Conservation (phyloP, 2,329 filamentous ascomycete species). For the Colletotrichum chrysophilum region DNA sequence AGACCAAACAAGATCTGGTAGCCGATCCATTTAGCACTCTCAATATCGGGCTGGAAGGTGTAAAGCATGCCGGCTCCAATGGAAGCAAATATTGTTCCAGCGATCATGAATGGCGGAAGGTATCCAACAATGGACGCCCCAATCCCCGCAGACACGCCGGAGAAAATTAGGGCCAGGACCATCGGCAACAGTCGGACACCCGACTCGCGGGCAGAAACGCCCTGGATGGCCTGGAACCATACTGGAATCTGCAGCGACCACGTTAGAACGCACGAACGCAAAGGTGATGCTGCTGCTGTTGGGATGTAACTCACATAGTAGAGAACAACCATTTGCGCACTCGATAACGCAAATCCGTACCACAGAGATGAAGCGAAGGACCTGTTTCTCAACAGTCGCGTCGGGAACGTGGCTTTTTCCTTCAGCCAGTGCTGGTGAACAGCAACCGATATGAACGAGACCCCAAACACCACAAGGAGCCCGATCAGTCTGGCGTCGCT, state of each 20-base stretch:
- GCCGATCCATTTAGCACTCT: conserved; percentile 6
- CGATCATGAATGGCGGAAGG: neutral
- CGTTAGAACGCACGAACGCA: neutral
- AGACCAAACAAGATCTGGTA: conserved; percentile 12
- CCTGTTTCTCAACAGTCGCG: neutral
- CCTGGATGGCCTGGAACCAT: conserved; percentile 51
- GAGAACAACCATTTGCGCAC: neutral
- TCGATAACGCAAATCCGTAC: neutral
- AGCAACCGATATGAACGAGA: neutral
- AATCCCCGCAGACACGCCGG: neutral
- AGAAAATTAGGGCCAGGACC: conserved; percentile 30
- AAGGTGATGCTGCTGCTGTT: neutral
- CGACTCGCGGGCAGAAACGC: conserved; percentile 41
- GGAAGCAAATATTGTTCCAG: neutral
- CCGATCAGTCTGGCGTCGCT: neutral
- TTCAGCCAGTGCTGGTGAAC: neutral
- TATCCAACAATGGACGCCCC: conserved; percentile 2
- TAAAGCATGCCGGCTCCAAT: neutral
- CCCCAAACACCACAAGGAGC: neutral
- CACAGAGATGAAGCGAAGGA: neutral
- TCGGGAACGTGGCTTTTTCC: neutral
- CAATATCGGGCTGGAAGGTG: neutral
- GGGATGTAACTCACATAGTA: neutral
- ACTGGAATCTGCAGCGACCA: conserved; percentile 35
- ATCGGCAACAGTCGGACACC: conserved; percentile 44